Percentiles rank a stretch among this genome's conserved stretches.
phyloP scores from a whole-genome alignment of 2,329 filamentous ascomycete species.

The Fusarium brevicatenulatum region DNA sequence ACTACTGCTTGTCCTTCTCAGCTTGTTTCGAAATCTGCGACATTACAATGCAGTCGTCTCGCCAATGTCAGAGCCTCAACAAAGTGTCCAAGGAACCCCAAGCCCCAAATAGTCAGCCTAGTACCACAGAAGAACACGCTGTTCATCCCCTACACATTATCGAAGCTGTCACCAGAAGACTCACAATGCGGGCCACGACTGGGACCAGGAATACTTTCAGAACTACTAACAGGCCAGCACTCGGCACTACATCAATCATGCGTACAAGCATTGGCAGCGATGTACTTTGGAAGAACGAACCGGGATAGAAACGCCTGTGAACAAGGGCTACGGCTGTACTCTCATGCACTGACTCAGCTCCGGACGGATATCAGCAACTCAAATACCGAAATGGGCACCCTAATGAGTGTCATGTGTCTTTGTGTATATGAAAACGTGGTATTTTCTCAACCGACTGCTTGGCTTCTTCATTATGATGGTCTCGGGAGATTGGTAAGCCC shows the following conservation, averaged over 20 bases:
- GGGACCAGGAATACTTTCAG: neutral
- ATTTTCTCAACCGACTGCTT: conserved; percentile 21
- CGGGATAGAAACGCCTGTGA: conserved; percentile 11
- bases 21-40: neutral
- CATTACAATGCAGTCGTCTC: neutral
- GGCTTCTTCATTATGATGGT: conserved; percentile 28
- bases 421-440: conserved; percentile 24
- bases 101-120: neutral
- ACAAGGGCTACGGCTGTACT: conserved; percentile 11
- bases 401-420: conserved; percentile 22
- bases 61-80: neutral
- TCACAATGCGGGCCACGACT: neutral
- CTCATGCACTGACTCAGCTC: conserved; percentile 15
- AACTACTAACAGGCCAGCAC: neutral
- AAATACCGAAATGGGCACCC: conserved; percentile 2
- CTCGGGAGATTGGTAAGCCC: conserved; percentile 11
- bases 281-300: conserved; percentile 19
- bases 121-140: conserved; percentile 4
- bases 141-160: conserved; percentile 24
- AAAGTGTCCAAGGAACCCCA: neutral
- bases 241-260: conserved; percentile 17
- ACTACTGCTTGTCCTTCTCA: neutral
- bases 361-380: conserved; percentile 6
- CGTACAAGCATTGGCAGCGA: conserved; percentile 11
- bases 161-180: conserved; percentile 4